These are phyloP conservation scores for Monosporozyma unispora DNA, from an alignment of 805 yeast genomes.

Conservation along the genomic window DNA sequence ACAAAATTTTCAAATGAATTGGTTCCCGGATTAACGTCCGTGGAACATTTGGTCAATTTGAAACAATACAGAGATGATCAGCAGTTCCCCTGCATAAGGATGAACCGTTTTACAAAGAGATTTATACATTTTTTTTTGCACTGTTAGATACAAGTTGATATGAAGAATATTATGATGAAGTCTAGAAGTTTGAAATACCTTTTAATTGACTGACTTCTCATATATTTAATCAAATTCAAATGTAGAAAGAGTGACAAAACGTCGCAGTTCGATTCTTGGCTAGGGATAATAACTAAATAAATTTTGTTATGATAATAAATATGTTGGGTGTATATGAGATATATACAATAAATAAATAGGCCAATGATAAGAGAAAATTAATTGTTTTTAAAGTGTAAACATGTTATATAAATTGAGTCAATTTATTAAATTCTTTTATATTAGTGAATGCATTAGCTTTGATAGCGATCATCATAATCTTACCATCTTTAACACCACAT, in stretches of 20 bases:
- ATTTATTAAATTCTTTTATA: constrained; percentile 17
- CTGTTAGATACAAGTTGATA: background rate
- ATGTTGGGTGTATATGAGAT: background rate
- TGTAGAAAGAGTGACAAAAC: too few relatives aligned
- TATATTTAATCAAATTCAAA: too few relatives aligned
- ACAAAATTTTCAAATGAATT: background rate
- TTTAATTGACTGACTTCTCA: too few relatives aligned
- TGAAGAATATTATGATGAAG: background rate
- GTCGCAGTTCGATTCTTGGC: too few relatives aligned
- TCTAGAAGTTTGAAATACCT: background rate
- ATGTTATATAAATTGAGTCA: constrained; percentile 5
- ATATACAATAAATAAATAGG: background rate
- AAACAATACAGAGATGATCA: constrained; percentile 99
- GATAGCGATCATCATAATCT: constrained; percentile 16
- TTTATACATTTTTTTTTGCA: constrained; percentile 72
- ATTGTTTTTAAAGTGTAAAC: constrained; percentile 7
- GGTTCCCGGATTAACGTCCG: constrained; percentile 28
- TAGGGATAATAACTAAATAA: background rate
- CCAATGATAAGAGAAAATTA: background rate
- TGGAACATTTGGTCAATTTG: constrained; percentile 98
- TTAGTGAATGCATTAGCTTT: constrained; percentile 16
- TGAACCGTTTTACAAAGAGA: constrained; percentile 99
- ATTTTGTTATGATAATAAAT: background rate
- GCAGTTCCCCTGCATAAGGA: constrained; percentile 99
- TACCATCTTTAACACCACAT: constrained; percentile 13